Evolutionary conservation across 2,329 filamentous ascomycete genomes (phyloP).

Genomic region (Zymoseptoria ardabiliae): DNA sequence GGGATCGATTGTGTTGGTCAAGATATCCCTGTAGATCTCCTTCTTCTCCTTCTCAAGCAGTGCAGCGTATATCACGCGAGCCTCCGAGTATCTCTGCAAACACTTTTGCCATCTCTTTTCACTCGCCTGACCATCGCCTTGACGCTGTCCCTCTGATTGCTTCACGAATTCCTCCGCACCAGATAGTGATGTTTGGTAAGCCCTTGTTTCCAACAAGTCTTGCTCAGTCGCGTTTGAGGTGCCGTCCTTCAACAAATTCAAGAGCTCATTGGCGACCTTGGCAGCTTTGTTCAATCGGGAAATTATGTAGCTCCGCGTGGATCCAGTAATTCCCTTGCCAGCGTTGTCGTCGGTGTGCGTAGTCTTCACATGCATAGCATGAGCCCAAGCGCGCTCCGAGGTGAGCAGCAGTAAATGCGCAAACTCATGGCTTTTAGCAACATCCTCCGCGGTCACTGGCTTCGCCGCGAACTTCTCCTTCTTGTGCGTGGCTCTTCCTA

Average conservation of each 20-base stretch:
- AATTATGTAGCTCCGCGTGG: slow-evolving; percentile 78
- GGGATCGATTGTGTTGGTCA: slow-evolving; percentile 81
- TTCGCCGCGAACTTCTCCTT: slow-evolving; percentile 77
- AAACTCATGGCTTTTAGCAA: slow-evolving; percentile 70
- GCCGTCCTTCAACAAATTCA: slow-evolving; percentile 56
- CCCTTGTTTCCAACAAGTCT: slow-evolving; percentile 77
- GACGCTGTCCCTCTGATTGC: slow-evolving; percentile 46
- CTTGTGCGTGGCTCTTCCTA: slow-evolving; percentile 75
- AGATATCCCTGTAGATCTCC: slow-evolving; percentile 77
- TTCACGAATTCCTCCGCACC: slow-evolving; percentile 82
- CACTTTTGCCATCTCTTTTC: slow-evolving; percentile 66
- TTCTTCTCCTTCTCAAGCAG: slow-evolving; percentile 60
- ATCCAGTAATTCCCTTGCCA: slow-evolving; percentile 66
- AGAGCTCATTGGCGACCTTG: slow-evolving; percentile 60
- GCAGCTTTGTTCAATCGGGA: slow-evolving; percentile 78
- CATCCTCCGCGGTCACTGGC: slow-evolving; percentile 64
- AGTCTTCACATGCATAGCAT: slow-evolving; percentile 91
- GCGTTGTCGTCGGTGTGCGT: slow-evolving; percentile 67
- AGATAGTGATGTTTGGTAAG: slow-evolving; percentile 69
- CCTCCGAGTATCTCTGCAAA: slow-evolving; percentile 65
- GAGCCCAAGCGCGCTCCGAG: slow-evolving; percentile 87
- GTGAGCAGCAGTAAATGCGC: slow-evolving; percentile 73
- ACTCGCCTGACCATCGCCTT: slow-evolving; percentile 27
- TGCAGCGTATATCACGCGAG: slow-evolving; percentile 75
- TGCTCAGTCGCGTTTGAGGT: slow-evolving; percentile 58